Conservation (phyloP, 768 basidiomycete genomes). For the Leucocoprinus leucothites region DNA sequence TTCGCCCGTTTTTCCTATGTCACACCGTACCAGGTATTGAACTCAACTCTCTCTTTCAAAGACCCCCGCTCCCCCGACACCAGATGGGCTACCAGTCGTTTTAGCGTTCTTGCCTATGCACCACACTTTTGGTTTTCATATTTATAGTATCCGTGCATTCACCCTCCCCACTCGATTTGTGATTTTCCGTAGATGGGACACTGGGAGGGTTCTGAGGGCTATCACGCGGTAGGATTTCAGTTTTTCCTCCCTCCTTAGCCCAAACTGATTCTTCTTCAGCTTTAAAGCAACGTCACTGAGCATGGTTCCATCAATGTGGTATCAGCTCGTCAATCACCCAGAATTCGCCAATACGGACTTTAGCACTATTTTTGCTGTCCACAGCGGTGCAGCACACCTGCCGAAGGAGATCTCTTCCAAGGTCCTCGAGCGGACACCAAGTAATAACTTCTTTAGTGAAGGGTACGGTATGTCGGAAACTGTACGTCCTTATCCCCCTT, state of each 20-base stretch:
- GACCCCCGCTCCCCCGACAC: constrained; percentile 36
- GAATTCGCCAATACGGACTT: constrained; percentile 46
- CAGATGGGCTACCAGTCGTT: constrained; percentile 41
- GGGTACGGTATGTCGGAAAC: constrained; percentile 73
- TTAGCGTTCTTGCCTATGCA: constrained; percentile 66
- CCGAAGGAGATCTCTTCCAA: constrained; percentile 51
- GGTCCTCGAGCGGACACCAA: constrained; percentile 31
- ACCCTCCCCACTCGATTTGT: constrained; percentile 43
- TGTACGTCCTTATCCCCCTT: constrained; percentile 33
- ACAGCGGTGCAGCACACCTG: constrained; percentile 66
- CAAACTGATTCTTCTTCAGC: constrained; percentile 27
- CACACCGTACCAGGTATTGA: background rate
- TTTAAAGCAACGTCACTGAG: constrained; percentile 48
- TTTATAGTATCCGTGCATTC: constrained; percentile 46
- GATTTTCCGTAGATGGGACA: constrained; percentile 57
- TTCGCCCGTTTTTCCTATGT: constrained; percentile 22
- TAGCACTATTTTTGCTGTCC: constrained; percentile 40
- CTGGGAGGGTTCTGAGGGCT: constrained; percentile 43
- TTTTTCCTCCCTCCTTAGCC: background rate
- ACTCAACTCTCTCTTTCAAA: constrained; percentile 14
- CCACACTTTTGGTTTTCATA: constrained; percentile 60
- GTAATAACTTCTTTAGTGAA: constrained; percentile 28
- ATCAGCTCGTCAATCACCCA: constrained; percentile 62
- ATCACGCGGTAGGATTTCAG: constrained; percentile 50
- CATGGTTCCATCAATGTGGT: constrained; percentile 59